Percentiles rank a stretch among this genome's conserved stretches.
Evolutionary conservation across 164 flowering plant species (phyloP).

Genomic region (Umbilicus rupestris): DNA sequence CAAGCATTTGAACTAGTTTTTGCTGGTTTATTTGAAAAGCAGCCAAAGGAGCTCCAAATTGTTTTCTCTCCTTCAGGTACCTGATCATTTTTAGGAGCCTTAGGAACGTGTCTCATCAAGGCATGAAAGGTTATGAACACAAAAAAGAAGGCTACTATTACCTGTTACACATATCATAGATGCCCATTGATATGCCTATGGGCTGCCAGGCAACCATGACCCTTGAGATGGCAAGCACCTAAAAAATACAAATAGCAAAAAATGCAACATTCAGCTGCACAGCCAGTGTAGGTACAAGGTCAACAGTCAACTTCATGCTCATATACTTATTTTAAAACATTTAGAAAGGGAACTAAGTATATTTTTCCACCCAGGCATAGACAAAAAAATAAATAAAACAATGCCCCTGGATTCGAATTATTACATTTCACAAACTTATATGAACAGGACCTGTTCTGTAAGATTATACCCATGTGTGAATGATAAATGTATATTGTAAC

Average conservation of each 20-base stretch:
- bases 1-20: constrained; percentile 86
- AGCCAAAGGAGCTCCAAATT: constrained; percentile 93
- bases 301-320: too few species aligned
- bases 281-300: too few species aligned
- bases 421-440: too few species aligned
- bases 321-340: too few species aligned
- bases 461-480: too few species aligned
- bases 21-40: constrained; percentile 89
- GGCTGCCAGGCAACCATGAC: constrained; percentile 99
- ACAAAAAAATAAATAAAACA: too few species aligned
- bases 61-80: constrained; percentile 90
- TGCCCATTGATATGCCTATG: constrained; percentile 91
- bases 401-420: too few species aligned
- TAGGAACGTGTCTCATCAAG: neutral
- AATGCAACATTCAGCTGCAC: neutral
- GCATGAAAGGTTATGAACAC: neutral
- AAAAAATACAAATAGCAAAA: constrained; percentile 3
- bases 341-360: too few species aligned
- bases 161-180: constrained; percentile 97
- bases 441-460: too few species aligned
- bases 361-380: too few species aligned
- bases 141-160: constrained; percentile 15
- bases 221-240: constrained; percentile 97
- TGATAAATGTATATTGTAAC: too few species aligned
- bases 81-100: constrained; percentile 18